Conservation (phyloP, 352 stramenopile species). For the Phytophthora cactorum region DNA sequence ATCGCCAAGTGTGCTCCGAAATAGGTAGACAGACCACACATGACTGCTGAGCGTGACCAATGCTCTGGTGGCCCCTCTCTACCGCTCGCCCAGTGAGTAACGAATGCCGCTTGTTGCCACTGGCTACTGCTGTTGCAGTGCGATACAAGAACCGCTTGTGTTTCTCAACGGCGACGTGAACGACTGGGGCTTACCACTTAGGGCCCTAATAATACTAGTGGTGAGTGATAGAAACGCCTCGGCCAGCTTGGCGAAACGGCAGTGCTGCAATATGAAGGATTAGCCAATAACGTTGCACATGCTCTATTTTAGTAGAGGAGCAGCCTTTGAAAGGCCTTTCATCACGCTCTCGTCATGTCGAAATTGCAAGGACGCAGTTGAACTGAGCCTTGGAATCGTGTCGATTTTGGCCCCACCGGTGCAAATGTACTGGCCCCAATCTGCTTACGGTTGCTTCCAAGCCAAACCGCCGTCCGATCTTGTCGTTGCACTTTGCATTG, state of each 20-base stretch:
- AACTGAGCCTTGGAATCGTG: constrained; percentile 2
- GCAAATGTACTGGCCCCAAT: neutral
- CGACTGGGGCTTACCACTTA: too few species aligned
- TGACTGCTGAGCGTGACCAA: constrained; percentile 6
- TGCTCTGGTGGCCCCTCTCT: constrained; percentile 17
- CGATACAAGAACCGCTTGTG: neutral
- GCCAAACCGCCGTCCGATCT: neutral
- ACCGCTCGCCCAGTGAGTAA: constrained; percentile 12
- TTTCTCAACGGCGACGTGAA: too few species aligned
- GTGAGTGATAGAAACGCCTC: constrained; percentile 1
- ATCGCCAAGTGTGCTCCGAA: neutral
- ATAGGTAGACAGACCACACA: constrained; percentile 1
- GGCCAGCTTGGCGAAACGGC: neutral
- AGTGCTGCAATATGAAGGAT: neutral
- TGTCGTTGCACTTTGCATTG: neutral
- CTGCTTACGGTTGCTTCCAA: neutral
- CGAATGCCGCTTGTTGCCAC: neutral
- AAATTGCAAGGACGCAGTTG: constrained; percentile 3
- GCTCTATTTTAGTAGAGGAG: constrained; percentile 1
- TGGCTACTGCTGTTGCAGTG: neutral
- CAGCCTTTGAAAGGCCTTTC: neutral
- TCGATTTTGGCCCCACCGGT: neutral
- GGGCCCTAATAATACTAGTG: too few species aligned
- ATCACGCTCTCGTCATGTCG: constrained; percentile 7
- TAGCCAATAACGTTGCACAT: neutral